Evolutionary conservation across 2,329 filamentous ascomycete species (phyloP).

Genomic region (Scedosporium apiospermum): DNA sequence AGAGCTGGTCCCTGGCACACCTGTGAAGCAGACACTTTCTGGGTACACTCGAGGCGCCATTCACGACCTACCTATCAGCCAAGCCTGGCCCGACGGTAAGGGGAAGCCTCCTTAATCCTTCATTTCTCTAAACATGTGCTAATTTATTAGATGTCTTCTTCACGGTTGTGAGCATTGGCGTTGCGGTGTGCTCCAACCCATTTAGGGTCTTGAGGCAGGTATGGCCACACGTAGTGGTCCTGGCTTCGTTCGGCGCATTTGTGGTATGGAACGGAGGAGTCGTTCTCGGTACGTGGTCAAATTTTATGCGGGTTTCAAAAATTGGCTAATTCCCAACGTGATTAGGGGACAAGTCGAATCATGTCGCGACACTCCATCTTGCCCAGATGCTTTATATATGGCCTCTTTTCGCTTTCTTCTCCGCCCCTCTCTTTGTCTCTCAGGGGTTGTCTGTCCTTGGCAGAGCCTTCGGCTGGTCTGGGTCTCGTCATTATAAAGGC

Average conservation of each 20-base stretch:
- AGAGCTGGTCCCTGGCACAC: neutral
- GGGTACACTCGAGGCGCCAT: conserved; percentile 41
- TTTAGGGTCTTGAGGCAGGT: conserved; percentile 33
- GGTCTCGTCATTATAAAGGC: neutral
- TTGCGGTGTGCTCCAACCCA: conserved; percentile 45
- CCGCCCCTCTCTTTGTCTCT: conserved; percentile 62
- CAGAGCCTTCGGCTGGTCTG: conserved; percentile 5
- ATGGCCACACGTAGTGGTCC: conserved; percentile 52
- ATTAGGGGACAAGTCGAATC: conserved; percentile 71
- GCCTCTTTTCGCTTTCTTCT: conserved; percentile 86
- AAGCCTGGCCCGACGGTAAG: conserved; percentile 42
- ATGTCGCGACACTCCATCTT: conserved; percentile 79
- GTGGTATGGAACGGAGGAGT: conserved; percentile 84
- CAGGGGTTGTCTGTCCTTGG: conserved; percentile 27
- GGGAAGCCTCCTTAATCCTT: neutral
- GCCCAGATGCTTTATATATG: conserved; percentile 94
- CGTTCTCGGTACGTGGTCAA: conserved; percentile 58
- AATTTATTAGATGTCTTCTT: conserved; percentile 38
- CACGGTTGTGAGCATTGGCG: conserved; percentile 52
- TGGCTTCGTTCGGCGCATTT: conserved; percentile 63
- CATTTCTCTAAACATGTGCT: conserved; percentile 6
- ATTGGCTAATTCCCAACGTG: conserved; percentile 28
- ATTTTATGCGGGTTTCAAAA: conserved; percentile 18
- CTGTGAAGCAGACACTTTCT: conserved; percentile 10
- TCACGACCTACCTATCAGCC: conserved; percentile 41